A percentile compares a stretch with the other conserved stretches of the same genome.
Conservation (phyloP, 345 rosid genomes). For the Toxicodendron radicans region DNA sequence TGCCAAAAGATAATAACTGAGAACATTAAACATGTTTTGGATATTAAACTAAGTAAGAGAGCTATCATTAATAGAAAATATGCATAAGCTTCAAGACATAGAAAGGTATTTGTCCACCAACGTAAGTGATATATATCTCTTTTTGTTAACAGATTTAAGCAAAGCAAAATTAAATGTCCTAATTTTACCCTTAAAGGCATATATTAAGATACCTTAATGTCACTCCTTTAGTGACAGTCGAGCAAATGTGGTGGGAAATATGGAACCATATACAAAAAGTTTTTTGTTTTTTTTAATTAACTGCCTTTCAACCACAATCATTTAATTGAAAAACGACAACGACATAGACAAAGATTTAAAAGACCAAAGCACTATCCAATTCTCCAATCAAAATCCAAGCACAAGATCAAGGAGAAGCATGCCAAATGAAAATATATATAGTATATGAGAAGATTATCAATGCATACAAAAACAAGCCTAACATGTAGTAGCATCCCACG, state of each 20-base stretch:
- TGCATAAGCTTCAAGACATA: neutral
- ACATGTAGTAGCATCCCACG: neutral
- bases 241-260: neutral
- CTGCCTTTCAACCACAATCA: neutral
- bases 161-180: conserved; percentile 5
- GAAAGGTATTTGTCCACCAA: neutral
- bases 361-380: conserved; percentile 1
- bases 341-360: neutral
- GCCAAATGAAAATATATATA: neutral
- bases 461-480: neutral
- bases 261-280: neutral
- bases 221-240: neutral
- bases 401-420: neutral
- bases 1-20: neutral
- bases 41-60: too few species aligned
- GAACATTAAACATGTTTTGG: too few species aligned
- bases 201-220: neutral
- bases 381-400: neutral
- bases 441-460: neutral
- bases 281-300: neutral
- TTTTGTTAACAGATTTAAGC: neutral
- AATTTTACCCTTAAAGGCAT: neutral
- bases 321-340: neutral
- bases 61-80: too few species aligned
- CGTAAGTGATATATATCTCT: neutral